phyloP scores from a whole-genome alignment of 495 filamentous ascomycete genomes.

The Pseudevernia furfuracea region DNA sequence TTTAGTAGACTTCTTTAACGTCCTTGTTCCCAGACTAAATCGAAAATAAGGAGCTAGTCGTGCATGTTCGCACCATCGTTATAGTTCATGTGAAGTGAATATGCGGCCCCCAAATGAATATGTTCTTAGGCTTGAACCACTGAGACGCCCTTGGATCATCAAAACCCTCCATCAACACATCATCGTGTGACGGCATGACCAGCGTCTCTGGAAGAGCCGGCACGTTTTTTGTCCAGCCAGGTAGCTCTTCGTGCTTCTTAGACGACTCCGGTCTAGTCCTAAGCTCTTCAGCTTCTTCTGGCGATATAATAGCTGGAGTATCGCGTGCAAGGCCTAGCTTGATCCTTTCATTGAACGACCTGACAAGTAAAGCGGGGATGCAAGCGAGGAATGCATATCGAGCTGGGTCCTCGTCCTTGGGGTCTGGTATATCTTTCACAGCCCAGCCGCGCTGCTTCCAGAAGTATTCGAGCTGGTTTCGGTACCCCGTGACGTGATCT shows the following conservation, averaged over 20 bases:
- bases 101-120: not conserved
- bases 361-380: not conserved
- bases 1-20: not conserved
- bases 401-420: not conserved
- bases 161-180: not conserved
- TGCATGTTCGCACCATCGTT: not conserved
- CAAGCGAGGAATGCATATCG: not conserved
- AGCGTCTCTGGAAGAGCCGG: slow-evolving; percentile 19
- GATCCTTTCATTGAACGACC: not conserved
- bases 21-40: not conserved
- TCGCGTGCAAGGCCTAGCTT: not conserved
- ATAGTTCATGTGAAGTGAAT: not conserved
- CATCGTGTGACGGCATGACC: not conserved
- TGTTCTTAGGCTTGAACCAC: not conserved
- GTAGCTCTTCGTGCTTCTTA: slow-evolving; percentile 22
- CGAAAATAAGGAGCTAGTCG: not conserved
- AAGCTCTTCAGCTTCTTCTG: slow-evolving; percentile 22
- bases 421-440: not conserved
- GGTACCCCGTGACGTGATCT: slow-evolving; percentile 24
- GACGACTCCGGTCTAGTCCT: slow-evolving; percentile 11
- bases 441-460: slow-evolving; percentile 20
- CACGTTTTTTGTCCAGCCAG: slow-evolving; percentile 24
- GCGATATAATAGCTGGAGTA: slow-evolving; percentile 20
- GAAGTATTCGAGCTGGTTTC: slow-evolving; percentile 30
- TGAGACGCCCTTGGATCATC: not conserved